Evolutionary conservation across 177 flowering plant genomes (phyloP), one percentile per base, ranked within the genome.

Genomic region (Telopea speciosissima): DNA sequence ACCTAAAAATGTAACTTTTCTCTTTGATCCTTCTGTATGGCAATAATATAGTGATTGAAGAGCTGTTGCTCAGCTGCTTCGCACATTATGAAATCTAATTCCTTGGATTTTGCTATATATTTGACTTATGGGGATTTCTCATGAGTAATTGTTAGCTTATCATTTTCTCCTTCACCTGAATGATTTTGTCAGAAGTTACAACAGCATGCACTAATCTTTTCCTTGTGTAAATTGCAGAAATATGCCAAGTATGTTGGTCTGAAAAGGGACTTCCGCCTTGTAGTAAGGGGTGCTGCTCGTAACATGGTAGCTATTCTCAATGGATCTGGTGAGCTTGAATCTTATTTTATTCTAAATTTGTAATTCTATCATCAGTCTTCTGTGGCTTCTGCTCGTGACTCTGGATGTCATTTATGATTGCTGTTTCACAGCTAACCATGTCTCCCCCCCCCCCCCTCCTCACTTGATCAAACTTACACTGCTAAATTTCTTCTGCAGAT

Each of bases 181-280:
- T 28, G 31, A 28, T 4, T 28, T 28, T 28, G 31, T 4, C 4
- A 4, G 31, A 28, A 28, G 31, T 28, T 2, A 28, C 31, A 28
- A 28, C 31, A 28, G 2, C 31, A 28, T 28, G 31, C 31, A 28
- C 31, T 28, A 28, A 28, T 28, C 8, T 69, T 73, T 22, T 63
- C 67, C 54, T 49, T 28, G 24, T 58, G 16, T 70, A 59, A 42
- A 73, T 12, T 83, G 67, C 79, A 96, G 99, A 96, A 91, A 86
- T 95, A 93, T 82, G 97, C 97, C 63, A 91, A 88, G 77, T 69
- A 90, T 84, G 97, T 96, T 76, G 99, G 99, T 56, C 68, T 89
- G 82, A 96, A 91, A 88, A 86, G 97, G 81, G 96, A 91, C 78
- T 93, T 96, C 73, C 94, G 99, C 56, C 91, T 96, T 66, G 98